Base-by-base conservation (phyloP, 768 basidiomycete genomes). In the Tricholoma sp. region DNA sequence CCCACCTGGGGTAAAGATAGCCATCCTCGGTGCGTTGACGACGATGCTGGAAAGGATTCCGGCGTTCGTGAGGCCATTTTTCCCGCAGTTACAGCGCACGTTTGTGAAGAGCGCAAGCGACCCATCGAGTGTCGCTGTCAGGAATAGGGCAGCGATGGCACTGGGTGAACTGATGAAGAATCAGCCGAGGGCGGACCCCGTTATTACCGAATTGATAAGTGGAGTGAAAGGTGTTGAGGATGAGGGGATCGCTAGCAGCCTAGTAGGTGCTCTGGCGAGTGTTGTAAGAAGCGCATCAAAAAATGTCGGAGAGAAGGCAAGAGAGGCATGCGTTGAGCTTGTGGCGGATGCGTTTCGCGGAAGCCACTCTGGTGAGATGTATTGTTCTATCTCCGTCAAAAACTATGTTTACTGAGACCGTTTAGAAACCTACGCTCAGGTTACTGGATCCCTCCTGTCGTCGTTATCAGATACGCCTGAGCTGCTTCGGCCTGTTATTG, bases 21-120 rank as follows among this genome's bases (percentile, higher is more conserved):
- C 89, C 11, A 95, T 99, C 62, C 80, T 99, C 29, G 83, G 81
- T 32, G 91, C 95, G 5, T 80, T 99, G 51, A 83, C 86, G 0
- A 83, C 86, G 19, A 91, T 98, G 84, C 77, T 98, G 43, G 84
- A 86, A 60, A 81, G 83, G 46, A 94, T 97, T 21, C 94, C 95
- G 0, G 76, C 79, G 3, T 91, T 96, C 63, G 93, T 98, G 63
- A 92, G 91, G 70, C 96, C 96, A 2, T 98, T 98, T 86, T 98
- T 98, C 82, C 97, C 96, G 2, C 97, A 98, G 65, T 74, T 98
- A 32, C 96, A 98, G 66, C 84, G 95, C 32, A 98, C 94, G 0
- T 98, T 98, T 66, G 89, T 97, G 68, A 98, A 98, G 74, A 90
- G 93, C 45, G 81, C 89, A 2, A 83, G 88, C 56, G 95, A 98